Evolutionary conservation across 192 early-diverging fungal species (phyloP).

Genomic region (Radiomyces spectabilis): DNA sequence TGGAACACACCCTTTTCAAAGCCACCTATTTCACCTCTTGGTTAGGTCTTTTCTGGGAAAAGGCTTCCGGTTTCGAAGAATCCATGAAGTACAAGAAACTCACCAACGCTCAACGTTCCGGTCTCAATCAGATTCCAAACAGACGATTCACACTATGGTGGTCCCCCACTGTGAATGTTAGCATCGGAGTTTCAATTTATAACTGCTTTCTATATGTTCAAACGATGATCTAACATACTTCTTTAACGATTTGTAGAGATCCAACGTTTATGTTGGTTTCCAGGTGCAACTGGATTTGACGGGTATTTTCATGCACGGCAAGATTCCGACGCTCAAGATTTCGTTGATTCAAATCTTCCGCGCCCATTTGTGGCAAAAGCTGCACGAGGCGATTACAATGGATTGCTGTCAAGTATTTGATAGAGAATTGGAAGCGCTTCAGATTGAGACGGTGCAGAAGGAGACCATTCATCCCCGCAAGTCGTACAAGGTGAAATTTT

Average conservation of each 20-base stretch:
- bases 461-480: conserved; percentile 99
- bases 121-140: conserved; percentile 99
- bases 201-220: neutral
- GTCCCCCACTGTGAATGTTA: conserved; percentile 95
- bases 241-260: too few species aligned
- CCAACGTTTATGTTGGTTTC: conserved; percentile 99
- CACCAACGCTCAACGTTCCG: conserved; percentile 95
- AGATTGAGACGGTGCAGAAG: conserved; percentile 98
- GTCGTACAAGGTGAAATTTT: too few species aligned
- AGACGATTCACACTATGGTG: conserved; percentile 99
- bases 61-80: conserved; percentile 69
- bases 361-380: conserved; percentile 98
- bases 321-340: conserved; percentile 98
- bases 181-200: neutral
- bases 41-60: conserved; percentile 98
- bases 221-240: too few species aligned
- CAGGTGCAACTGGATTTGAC: conserved; percentile 99
- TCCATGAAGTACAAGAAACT: conserved; percentile 95
- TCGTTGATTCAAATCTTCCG: conserved; percentile 98
- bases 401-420: conserved; percentile 88
- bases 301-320: conserved; percentile 99
- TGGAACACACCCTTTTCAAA: conserved; percentile 98
- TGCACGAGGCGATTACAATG: conserved; percentile 80
- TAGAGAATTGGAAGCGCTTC: conserved; percentile 93
- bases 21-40: conserved; percentile 97